Conservation (phyloP, 2,329 filamentous ascomycete genomes). For the Trichoderma sp. region DNA sequence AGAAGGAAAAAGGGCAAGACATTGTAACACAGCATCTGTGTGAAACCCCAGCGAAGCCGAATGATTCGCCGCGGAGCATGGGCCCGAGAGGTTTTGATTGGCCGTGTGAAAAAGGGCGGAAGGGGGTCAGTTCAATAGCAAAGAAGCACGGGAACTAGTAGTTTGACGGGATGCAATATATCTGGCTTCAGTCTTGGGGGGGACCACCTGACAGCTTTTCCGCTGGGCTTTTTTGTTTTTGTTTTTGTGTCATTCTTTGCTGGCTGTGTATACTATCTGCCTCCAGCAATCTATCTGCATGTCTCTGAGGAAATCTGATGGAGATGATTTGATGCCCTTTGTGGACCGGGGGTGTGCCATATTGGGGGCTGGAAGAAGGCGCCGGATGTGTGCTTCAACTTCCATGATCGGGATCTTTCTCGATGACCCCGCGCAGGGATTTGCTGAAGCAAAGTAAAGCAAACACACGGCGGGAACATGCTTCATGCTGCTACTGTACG, state of each 20-base stretch:
- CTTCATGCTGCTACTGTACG: background rate
- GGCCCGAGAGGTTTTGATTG: background rate
- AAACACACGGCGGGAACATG: background rate
- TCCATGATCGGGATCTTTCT: background rate
- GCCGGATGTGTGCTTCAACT: background rate
- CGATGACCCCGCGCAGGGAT: background rate
- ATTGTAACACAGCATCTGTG: background rate
- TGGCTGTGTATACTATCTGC: background rate
- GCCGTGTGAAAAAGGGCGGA: background rate
- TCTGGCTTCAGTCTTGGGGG: background rate
- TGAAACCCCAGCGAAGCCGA: background rate
- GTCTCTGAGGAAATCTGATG: background rate
- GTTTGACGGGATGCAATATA: background rate
- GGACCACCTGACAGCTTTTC: conserved; percentile 2
- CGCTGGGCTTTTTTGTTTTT: background rate
- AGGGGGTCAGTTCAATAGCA: background rate
- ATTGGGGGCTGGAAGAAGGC: conserved; percentile 15
- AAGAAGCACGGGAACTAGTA: background rate
- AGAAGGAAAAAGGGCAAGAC: background rate
- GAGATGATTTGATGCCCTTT: background rate
- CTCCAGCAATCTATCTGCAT: background rate
- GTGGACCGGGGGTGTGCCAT: background rate
- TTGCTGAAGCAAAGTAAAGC: background rate
- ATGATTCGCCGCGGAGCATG: background rate
- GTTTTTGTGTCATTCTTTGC: background rate